Evolutionary conservation across 139 green algal species (phyloP).

Genomic region (Micractinium sp.): DNA sequence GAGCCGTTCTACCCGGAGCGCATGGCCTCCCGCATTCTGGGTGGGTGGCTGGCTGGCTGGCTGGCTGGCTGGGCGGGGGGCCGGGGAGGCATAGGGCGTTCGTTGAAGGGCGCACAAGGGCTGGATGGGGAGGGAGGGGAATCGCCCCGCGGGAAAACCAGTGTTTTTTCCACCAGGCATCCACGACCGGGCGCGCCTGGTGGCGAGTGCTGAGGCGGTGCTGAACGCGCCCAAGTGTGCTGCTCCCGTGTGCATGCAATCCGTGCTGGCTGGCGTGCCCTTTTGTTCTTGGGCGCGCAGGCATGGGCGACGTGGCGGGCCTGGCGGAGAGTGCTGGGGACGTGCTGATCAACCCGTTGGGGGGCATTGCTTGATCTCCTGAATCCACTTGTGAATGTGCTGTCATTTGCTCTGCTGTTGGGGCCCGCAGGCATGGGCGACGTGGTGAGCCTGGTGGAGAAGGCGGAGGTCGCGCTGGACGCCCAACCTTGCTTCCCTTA

Average conservation of each 20-base stretch:
- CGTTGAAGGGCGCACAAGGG: too few species aligned
- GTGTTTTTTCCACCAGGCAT: too few species aligned
- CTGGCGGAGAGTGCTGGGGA: constrained; percentile 68
- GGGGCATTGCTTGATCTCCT: not conserved
- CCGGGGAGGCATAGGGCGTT: too few species aligned
- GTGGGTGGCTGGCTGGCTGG: constrained; percentile 31
- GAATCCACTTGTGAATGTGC: not conserved
- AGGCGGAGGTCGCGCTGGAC: constrained; percentile 85
- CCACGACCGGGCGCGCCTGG: too few species aligned
- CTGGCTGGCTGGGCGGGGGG: too few species aligned
- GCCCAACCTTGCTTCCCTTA: constrained; percentile 26
- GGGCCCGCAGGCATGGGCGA: constrained; percentile 86
- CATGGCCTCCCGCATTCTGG: constrained; percentile 94
- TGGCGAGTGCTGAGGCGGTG: too few species aligned
- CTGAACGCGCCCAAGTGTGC: too few species aligned
- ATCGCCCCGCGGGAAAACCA: too few species aligned
- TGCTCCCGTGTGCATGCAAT: too few species aligned
- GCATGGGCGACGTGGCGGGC: constrained; percentile 96
- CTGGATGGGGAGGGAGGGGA: too few species aligned
- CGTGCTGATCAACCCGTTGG: too few species aligned
- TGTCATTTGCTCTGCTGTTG: not conserved
- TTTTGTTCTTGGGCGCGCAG: constrained; percentile 3
- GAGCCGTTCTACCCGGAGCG: constrained; percentile 99
- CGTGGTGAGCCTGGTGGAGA: constrained; percentile 96
- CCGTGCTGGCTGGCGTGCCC: not conserved